A percentile compares a stretch with the other conserved stretches of the same genome.
Evolutionary conservation across 768 basidiomycete species (phyloP).

Genomic region (Hygrophorus pudorinus): DNA sequence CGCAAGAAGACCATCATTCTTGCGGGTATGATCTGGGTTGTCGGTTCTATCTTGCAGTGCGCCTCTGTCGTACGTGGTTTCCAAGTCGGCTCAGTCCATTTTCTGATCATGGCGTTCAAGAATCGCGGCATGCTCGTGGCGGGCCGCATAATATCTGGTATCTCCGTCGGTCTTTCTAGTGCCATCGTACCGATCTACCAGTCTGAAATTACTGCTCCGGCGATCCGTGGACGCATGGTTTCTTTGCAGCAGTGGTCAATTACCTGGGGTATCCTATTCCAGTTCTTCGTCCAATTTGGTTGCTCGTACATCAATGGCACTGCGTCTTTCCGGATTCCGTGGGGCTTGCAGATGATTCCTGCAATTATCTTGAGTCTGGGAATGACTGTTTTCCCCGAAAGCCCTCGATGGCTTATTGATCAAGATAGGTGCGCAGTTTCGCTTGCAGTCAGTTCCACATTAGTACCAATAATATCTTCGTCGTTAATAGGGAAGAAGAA

Average conservation of each 20-base stretch:
- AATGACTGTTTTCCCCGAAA: conserved; percentile 61
- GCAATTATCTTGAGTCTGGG: conserved; percentile 59
- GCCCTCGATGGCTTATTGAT: conserved; percentile 66
- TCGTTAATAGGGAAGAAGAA: conserved; percentile 35
- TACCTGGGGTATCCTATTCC: conserved; percentile 70
- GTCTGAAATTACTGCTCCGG: conserved; percentile 59
- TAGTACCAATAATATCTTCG: not conserved
- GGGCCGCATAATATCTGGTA: conserved; percentile 57
- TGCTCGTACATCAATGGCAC: conserved; percentile 62
- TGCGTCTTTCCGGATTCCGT: conserved; percentile 73
- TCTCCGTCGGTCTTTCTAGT: conserved; percentile 58
- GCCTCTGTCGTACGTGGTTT: conserved; percentile 32
- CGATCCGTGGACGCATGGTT: conserved; percentile 66
- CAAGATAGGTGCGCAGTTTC: conserved; percentile 32
- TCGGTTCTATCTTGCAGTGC: conserved; percentile 66
- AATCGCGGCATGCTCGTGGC: conserved; percentile 69
- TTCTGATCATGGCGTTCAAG: conserved; percentile 20
- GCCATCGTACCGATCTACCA: conserved; percentile 67
- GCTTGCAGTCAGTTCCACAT: too few species aligned
- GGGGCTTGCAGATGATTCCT: conserved; percentile 74
- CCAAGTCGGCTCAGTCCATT: not conserved
- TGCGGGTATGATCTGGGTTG: conserved; percentile 60
- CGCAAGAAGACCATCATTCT: conserved; percentile 59
- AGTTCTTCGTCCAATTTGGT: conserved; percentile 69
- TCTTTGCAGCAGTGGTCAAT: conserved; percentile 75